Evolutionary conservation across 1,139 yeast species (phyloP), one percentile per base, ranked within the genome.

Genomic region (Kluyveromyces sp.): DNA sequence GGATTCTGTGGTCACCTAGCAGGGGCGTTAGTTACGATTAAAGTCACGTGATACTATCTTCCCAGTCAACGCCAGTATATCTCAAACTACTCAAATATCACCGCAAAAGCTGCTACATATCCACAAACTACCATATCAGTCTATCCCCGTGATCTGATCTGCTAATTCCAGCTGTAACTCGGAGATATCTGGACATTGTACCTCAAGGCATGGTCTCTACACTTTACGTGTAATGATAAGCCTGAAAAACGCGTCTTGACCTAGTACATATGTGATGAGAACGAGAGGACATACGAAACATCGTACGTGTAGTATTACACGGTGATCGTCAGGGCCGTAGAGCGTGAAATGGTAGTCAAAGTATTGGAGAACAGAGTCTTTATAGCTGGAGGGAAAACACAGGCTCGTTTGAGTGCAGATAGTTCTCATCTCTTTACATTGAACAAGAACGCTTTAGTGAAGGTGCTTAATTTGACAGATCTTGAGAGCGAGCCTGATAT

Each of bases 401-500:
- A 53, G 31, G 47, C 60, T 4, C 42, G 56, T 13, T 33, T 57
- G 22, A 52, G 56, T 2, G 39, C 49, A 0, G 57, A 57, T 39
- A 49, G 51, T 13, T 49, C 48, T 17, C 52, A 46, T 3, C 45
- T 60, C n/a, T 57, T 52, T 41, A 58, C 53, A 3, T 56, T 57
- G 18, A 58, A 58, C 37, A 59, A 59, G 45, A 52, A 50, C 36
- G 63, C 62, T 3, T 41, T 60, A 28, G 50, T 57, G 4, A 59
- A 58, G 42, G 49, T 60, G 11, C 36, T 60, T 29, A 52, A 49
- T 13, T 39, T 51, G 9, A 42, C 54, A 36, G 48, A 46, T 20
- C 61, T 57, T 2, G 60, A 54, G 29, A 57, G 58, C 17, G 66
- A 61, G 42, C 66, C 65, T 4, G 64, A 60, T 35, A 52, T 60